phyloP scores from a whole-genome alignment of 495 filamentous ascomycete species.

The Neurospora cerealis region DNA sequence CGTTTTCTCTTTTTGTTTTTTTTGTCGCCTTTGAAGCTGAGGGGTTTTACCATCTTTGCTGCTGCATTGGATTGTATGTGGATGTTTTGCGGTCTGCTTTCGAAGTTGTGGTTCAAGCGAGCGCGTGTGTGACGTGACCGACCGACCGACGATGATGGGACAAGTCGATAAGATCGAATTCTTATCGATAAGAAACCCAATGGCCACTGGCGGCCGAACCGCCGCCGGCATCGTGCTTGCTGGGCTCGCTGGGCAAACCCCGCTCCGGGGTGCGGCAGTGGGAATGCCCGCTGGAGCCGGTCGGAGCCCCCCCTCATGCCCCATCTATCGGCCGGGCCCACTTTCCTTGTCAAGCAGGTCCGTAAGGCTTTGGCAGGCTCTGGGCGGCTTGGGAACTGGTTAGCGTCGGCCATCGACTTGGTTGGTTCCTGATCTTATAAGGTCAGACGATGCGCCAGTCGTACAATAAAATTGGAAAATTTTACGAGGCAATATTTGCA shows the following conservation, averaged over 20 bases:
- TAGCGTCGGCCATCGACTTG: not conserved
- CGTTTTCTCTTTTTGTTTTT: slow-evolving; percentile 87
- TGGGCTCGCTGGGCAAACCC: not conserved
- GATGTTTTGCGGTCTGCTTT: not conserved
- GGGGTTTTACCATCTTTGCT: slow-evolving; percentile 59
- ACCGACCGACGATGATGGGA: not conserved
- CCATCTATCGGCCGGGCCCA: not conserved
- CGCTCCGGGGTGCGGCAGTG: not conserved
- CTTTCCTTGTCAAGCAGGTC: not conserved
- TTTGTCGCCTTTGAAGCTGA: slow-evolving; percentile 95
- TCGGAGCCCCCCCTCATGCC: not conserved
- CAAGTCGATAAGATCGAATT: not conserved
- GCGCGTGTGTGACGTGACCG: not conserved
- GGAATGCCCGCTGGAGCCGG: not conserved
- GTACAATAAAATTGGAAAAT: not conserved
- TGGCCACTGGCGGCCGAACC: not conserved
- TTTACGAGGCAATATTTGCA: not conserved
- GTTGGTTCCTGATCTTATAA: not conserved
- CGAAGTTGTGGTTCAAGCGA: not conserved
- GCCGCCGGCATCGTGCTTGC: not conserved
- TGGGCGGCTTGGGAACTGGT: not conserved
- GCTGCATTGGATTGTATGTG: not conserved
- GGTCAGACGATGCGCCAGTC: not conserved
- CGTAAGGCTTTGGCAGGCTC: not conserved
- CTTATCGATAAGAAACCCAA: not conserved